Conservation (phyloP, 2,329 filamentous ascomycete genomes). For the Fusarium siculi region DNA sequence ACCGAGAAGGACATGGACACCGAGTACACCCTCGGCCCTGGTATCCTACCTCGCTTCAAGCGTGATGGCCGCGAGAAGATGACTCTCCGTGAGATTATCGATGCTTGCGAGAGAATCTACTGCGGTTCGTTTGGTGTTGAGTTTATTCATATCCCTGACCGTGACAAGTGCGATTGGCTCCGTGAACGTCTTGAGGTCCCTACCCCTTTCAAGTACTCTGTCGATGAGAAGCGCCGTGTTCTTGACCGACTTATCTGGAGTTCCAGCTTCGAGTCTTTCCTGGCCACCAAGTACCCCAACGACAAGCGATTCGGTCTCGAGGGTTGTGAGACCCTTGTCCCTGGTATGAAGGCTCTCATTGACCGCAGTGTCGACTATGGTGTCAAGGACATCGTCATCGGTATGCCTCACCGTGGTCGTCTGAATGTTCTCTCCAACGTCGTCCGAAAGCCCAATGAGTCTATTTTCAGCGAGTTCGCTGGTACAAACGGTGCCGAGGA, state of each 20-base stretch:
- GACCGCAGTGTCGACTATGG: slow-evolving; percentile 98
- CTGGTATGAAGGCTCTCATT: slow-evolving; percentile 99
- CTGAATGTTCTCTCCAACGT: slow-evolving; percentile 98
- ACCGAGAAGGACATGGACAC: slow-evolving; percentile 92
- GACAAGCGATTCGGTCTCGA: slow-evolving; percentile 99
- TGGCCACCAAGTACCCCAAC: slow-evolving; percentile 98
- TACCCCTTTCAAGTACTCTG: slow-evolving; percentile 94
- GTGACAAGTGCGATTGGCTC: slow-evolving; percentile 98
- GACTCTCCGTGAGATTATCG: slow-evolving; percentile 94
- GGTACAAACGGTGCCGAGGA: slow-evolving; percentile 88
- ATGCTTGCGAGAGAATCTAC: slow-evolving; percentile 93
- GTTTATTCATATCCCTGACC: slow-evolving; percentile 98
- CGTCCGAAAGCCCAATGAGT: slow-evolving; percentile 98
- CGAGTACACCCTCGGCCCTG: slow-evolving; percentile 91
- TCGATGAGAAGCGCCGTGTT: slow-evolving; percentile 98
- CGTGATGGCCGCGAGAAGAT: slow-evolving; percentile 91
- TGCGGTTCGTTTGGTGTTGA: slow-evolving; percentile 97
- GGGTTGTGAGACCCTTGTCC: slow-evolving; percentile 95
- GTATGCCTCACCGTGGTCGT: slow-evolving; percentile 98
- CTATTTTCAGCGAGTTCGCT: slow-evolving; percentile 98
- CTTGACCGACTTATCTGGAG: slow-evolving; percentile 98
- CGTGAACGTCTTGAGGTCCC: slow-evolving; percentile 94
- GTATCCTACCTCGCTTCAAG: slow-evolving; percentile 94
- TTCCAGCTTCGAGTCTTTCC: slow-evolving; percentile 95
- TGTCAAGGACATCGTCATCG: slow-evolving; percentile 98